Evolutionary conservation across 495 filamentous ascomycete species (phyloP), one percentile per base, ranked within the genome.

Genomic region (Penicillium diatomitis): DNA sequence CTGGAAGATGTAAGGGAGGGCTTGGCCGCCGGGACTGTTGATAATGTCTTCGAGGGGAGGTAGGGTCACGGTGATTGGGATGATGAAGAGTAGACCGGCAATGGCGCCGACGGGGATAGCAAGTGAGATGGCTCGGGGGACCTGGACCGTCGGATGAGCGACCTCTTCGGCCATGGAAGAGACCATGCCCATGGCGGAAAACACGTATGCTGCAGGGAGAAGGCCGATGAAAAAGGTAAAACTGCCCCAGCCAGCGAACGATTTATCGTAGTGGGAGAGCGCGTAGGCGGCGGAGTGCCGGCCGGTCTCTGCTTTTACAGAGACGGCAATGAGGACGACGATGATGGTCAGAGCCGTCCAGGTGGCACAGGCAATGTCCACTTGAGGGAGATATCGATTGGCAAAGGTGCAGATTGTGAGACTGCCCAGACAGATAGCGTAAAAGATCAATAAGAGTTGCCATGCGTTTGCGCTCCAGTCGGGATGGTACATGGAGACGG

Each of bases 381-480:
- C 60, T n/a, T 74, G 64, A 0, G 72, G 80, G 30, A 84, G 65
- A 53, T 69, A 75, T 12, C 66, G 65, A 56, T 84, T 83, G 32
- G 76, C 74, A 29, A 80, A 71, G 3, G 73, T 65, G 39, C 77
- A 83, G 52, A 84, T 72, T 20, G 70, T 41, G 30, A 80, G 72
- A 47, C 73, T 80, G 8, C 74, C 48, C 8, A 83, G 51, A 1
- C 76, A 79, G 49, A 82, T 65, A 20, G 63, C 80, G 50, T 82
- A 64, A 56, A 83, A 83, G 42, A 80, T 74, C 27, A 84, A 60
- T 45, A 81, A 76, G 36, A 82, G 63, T 57, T 84, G 80, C 64
- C 78, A 84, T 36, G 64, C 60, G 20, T 70, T 67, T 12, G 73
- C 77, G 3, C 58, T 40, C 77, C 80, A 61, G 42, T 75, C 70